Percentiles rank a stretch among this genome's conserved stretches.
phyloP scores from a whole-genome alignment of 768 basidiomycete species.

The Phlegmacium glaucopus region DNA sequence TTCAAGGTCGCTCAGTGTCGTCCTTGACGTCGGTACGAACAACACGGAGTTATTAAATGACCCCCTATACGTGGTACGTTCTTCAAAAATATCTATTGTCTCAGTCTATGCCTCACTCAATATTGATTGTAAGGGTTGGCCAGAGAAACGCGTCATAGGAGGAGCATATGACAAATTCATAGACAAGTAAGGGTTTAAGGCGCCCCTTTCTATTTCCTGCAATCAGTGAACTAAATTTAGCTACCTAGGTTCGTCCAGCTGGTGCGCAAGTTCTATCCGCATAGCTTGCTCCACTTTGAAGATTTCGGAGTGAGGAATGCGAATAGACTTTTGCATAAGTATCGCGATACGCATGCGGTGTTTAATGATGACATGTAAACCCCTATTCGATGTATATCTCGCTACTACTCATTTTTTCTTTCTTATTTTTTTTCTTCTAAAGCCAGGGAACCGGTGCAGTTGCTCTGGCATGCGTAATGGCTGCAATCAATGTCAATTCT shows the following conservation, averaged over 20 bases:
- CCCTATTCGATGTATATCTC: not conserved
- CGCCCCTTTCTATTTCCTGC: not conserved
- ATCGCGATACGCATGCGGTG: slow-evolving; percentile 58
- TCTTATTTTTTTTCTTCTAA: not conserved
- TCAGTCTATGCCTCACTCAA: not conserved
- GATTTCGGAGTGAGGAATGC: slow-evolving; percentile 84
- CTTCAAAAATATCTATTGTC: not conserved
- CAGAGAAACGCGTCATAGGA: slow-evolving; percentile 64
- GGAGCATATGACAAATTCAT: slow-evolving; percentile 74
- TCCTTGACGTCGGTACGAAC: slow-evolving; percentile 76
- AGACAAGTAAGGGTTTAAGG: slow-evolving; percentile 49
- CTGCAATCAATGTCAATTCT: too few species aligned
- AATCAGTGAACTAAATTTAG: not conserved
- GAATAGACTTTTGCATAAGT: slow-evolving; percentile 58
- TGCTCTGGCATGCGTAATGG: too few species aligned
- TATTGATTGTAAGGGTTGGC: slow-evolving; percentile 58
- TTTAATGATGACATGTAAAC: slow-evolving; percentile 85
- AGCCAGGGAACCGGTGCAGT: slow-evolving; percentile 28
- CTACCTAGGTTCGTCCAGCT: slow-evolving; percentile 67
- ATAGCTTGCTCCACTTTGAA: slow-evolving; percentile 75
- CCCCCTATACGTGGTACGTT: slow-evolving; percentile 60
- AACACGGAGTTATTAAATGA: slow-evolving; percentile 63
- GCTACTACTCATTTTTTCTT: too few species aligned
- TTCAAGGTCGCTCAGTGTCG: slow-evolving; percentile 51
- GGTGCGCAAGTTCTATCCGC: slow-evolving; percentile 67